These are phyloP conservation scores for Aspergillus puulaauensis DNA, from an alignment of 2,329 filamentous ascomycete genomes.

Conservation along the genomic window DNA sequence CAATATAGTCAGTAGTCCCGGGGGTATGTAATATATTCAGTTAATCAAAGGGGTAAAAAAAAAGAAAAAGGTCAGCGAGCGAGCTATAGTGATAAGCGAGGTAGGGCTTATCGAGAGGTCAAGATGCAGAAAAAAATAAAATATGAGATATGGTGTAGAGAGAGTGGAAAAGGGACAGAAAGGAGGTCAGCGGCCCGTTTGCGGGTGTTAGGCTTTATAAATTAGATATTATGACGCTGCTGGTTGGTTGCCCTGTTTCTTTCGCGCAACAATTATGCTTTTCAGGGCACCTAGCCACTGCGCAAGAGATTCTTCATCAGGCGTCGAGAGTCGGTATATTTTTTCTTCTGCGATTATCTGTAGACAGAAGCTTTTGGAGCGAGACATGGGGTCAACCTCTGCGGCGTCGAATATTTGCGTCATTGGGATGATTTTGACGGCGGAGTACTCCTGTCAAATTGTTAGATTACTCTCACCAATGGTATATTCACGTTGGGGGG, in stretches of 20 bases:
- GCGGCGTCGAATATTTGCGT: constrained; percentile 82
- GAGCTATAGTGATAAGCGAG: background rate
- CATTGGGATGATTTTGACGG: constrained; percentile 77
- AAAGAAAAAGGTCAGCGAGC: constrained; percentile 2
- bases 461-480: constrained; percentile 1
- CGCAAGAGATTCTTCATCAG: constrained; percentile 77
- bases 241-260: constrained; percentile 29
- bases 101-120: background rate
- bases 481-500: background rate
- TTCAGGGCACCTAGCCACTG: constrained; percentile 90
- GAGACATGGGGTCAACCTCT: constrained; percentile 84
- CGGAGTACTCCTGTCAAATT: constrained; percentile 70
- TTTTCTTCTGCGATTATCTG: constrained; percentile 95
- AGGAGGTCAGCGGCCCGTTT: background rate
- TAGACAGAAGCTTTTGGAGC: constrained; percentile 80
- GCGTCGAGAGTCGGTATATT: constrained; percentile 72
- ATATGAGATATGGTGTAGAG: background rate
- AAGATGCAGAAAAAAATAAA: background rate
- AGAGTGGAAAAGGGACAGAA: background rate
- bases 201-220: background rate
- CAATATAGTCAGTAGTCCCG: constrained; percentile 15
- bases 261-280: constrained; percentile 53
- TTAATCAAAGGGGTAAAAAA: background rate
- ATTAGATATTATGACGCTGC: constrained; percentile 9
- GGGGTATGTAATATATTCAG: constrained; percentile 20